Base-by-base conservation (phyloP, 2,329 filamentous ascomycete genomes). In the Sporothrix variecibatus region DNA sequence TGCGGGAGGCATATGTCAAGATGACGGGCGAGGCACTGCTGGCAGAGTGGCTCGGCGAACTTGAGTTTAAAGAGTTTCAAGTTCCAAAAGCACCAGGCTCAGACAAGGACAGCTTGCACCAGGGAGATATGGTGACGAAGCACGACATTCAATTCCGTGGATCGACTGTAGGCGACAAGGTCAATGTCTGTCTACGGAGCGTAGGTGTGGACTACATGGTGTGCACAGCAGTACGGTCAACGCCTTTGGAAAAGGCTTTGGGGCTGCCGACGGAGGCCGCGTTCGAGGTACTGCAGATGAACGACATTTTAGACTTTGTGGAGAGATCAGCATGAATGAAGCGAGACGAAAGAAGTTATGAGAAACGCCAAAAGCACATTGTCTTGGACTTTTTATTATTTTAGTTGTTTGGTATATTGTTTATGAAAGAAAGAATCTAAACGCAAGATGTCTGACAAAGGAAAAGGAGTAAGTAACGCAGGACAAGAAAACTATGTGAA, bases 1-100 rank as follows among this genome's bases (percentile, higher is more conserved):
- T 94, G 81, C 90, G 93, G 78, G 93, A 95, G 83, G 91, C 92
- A 0, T 95, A 93, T 80, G 90, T 95, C 81, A 95, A 95, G 87
- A 90, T 95, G 84, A 93, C 92, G 40, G 93, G 93, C 34, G 92
- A 95, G 78, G 93, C 92, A 0, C 85, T 95, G 74, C 84, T 94
- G 9, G 93, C 93, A 0, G 85, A 85, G 3, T 95, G 93, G 93
- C 85, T 95, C 68, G 84, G 84, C 70, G 88, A 92, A 69, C 83
- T 95, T 9, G 91, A 94, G 78, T 93, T 95, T 79, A 84, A 86
- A 74, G 83, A 86, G 68, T 92, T 93, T 71, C 83, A 85, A 70
- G 87, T 90, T 68, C 90, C 80, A 1, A 58, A 34, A n/a, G 72
- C 43, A 11, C 34, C 23, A n/a, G 20, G 9, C 9, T 80, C 79